Conservation (phyloP, 148 eudicot species). For the Heliamphora exappendiculata region DNA sequence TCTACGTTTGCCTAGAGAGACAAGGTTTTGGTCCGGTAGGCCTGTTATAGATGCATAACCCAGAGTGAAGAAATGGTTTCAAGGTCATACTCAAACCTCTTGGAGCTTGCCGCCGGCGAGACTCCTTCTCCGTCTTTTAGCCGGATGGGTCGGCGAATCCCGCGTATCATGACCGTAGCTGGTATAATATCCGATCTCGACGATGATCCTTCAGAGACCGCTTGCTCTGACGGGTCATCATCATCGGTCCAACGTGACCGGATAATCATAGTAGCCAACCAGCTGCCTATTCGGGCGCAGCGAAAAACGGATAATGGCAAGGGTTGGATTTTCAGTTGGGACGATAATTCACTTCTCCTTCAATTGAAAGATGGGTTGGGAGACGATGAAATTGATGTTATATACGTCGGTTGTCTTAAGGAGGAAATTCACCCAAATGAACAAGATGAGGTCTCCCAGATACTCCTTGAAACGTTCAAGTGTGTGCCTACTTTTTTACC, state of each 20-base stretch:
- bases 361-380: conserved; percentile 39
- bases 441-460: conserved; percentile 41
- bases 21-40: not conserved
- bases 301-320: conserved; percentile 9
- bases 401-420: conserved; percentile 45
- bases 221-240: conserved; percentile 26
- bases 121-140: conserved; percentile 32
- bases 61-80: conserved; percentile 30
- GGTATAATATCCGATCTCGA: conserved; percentile 39
- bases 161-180: conserved; percentile 39
- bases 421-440: conserved; percentile 44
- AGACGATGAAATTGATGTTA: conserved; percentile 31
- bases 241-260: conserved; percentile 29
- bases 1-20: not conserved
- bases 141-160: conserved; percentile 33
- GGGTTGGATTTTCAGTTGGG: conserved; percentile 27
- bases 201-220: conserved; percentile 32
- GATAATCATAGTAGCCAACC: conserved; percentile 38
- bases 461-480: conserved; percentile 32
- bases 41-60: not conserved
- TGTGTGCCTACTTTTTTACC: conserved; percentile 44
- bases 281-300: conserved; percentile 31
- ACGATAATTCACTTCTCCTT: conserved; percentile 27
- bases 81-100: conserved; percentile 39
- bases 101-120: conserved; percentile 47